Percentiles rank a stretch among this genome's conserved stretches.
Evolutionary conservation across 768 basidiomycete genomes (phyloP).

Genomic region (Boletus barrowsii): DNA sequence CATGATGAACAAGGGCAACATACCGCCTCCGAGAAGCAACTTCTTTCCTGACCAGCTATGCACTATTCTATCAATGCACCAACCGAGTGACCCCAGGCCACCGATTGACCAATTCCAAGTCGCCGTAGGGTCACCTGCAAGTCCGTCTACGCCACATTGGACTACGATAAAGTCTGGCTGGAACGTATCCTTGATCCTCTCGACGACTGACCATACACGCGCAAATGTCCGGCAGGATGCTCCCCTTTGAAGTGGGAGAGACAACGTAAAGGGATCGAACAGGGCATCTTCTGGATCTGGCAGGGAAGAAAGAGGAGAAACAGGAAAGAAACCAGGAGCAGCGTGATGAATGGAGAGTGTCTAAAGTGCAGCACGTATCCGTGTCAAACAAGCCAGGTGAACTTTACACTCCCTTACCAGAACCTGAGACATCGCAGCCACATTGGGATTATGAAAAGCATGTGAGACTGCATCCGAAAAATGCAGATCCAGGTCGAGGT

Average conservation of each 20-base stretch:
- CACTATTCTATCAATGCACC: conserved; percentile 56
- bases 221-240: conserved; percentile 62
- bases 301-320: conserved; percentile 48
- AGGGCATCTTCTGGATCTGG: conserved; percentile 34
- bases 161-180: conserved; percentile 75
- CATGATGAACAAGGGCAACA: conserved; percentile 5
- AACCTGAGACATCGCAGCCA: conserved; percentile 40
- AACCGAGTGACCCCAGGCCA: conserved; percentile 59
- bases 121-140: conserved; percentile 80
- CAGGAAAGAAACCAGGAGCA: conserved; percentile 81
- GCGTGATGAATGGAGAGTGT: conserved; percentile 86
- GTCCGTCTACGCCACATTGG: conserved; percentile 85
- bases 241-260: conserved; percentile 73
- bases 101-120: conserved; percentile 71
- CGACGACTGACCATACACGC: conserved; percentile 62
- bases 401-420: conserved; percentile 36
- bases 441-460: conserved; percentile 54
- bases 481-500: conserved; percentile 90
- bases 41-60: conserved; percentile 58
- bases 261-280: conserved; percentile 67
- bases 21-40: conserved; percentile 76
- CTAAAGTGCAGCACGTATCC: conserved; percentile 25
- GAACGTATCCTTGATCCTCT: conserved; percentile 57
- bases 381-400: background rate
- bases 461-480: conserved; percentile 86